Evolutionary conservation across 2,329 filamentous ascomycete genomes (phyloP).

Genomic region (Magnaporthiopsis poae): DNA sequence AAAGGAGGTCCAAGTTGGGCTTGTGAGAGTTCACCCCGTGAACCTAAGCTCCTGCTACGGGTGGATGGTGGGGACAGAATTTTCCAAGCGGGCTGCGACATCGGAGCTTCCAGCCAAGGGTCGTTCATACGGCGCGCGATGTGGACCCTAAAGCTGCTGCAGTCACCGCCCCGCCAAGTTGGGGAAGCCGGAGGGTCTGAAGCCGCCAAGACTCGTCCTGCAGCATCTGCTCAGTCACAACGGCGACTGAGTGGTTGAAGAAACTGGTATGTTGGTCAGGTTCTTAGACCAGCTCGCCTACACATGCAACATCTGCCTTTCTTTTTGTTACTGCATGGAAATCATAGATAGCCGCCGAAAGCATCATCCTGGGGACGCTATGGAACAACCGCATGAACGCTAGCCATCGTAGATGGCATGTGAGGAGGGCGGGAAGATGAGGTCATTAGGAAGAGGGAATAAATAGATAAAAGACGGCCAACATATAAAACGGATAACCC

Average conservation of each 20-base stretch:
- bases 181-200: background rate
- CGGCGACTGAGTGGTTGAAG: too few relatives aligned
- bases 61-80: constrained; percentile 6
- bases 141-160: background rate
- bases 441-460: background rate
- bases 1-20: background rate
- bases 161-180: background rate
- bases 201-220: background rate
- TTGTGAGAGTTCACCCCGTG: constrained; percentile 1
- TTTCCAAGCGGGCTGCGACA: constrained; percentile 3
- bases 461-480: background rate
- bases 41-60: background rate
- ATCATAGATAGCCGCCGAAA: background rate
- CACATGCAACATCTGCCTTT: too few relatives aligned
- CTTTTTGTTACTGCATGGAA: background rate
- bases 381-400: background rate
- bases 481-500: background rate
- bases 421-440: background rate
- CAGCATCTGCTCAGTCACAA: background rate
- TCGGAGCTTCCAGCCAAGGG: constrained; percentile 2
- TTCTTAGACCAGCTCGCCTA: too few relatives aligned
- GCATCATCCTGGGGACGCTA: background rate
- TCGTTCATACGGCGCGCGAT: background rate
- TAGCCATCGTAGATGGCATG: background rate
- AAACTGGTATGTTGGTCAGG: too few relatives aligned